Conservation (phyloP, 805 yeast genomes). For the Monosporozyma unispora region DNA sequence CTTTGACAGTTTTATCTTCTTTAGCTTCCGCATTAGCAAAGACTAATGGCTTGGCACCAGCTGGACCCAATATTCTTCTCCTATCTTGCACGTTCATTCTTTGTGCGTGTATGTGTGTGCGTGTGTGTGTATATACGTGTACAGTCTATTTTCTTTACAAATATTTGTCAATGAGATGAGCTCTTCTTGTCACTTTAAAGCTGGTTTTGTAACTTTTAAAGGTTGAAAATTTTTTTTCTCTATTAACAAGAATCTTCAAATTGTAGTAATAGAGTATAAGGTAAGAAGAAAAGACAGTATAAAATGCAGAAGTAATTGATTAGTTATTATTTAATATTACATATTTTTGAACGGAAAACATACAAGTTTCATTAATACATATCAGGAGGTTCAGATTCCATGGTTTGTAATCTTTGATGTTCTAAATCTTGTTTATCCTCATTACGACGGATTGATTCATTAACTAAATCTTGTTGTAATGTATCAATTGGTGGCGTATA, state of each 20-base stretch:
- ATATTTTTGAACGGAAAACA: slow-evolving; percentile 4
- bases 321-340: background rate
- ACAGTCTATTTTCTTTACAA: too few relatives aligned
- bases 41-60: slow-evolving; percentile 46
- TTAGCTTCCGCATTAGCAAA: slow-evolving; percentile 17
- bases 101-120: background rate
- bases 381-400: slow-evolving; percentile 37
- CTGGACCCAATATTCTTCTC: slow-evolving; percentile 80
- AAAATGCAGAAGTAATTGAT: background rate
- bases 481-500: background rate
- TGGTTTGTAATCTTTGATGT: slow-evolving; percentile 28
- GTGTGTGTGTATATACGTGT: too few relatives aligned
- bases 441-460: slow-evolving; percentile 1
- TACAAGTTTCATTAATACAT: background rate
- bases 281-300: too few relatives aligned
- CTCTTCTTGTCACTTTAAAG: too few relatives aligned
- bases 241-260: too few relatives aligned
- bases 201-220: background rate
- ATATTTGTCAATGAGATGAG: background rate
- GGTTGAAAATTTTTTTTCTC: background rate
- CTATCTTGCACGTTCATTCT: slow-evolving; percentile 45
- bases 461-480: background rate
- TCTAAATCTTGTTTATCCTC: slow-evolving; percentile 37
- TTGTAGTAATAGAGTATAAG: background rate
- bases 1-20: slow-evolving; percentile 9